phyloP scores from a whole-genome alignment of 2,329 filamentous ascomycete genomes.

The Oidium heveae region DNA sequence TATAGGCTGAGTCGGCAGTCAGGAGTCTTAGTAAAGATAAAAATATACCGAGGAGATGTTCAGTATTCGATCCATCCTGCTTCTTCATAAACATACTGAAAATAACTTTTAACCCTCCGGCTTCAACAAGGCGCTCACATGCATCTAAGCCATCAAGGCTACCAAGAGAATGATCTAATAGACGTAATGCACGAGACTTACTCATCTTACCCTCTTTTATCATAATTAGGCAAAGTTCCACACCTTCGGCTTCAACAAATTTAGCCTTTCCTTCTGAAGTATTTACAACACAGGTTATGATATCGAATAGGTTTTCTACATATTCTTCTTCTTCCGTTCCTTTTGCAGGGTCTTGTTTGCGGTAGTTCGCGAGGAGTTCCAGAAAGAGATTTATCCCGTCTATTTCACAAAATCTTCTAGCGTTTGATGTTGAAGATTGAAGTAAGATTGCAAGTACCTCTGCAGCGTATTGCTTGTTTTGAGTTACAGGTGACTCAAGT shows the following conservation, averaged over 20 bases:
- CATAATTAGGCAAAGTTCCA: constrained; percentile 83
- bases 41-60: constrained; percentile 70
- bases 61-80: constrained; percentile 37
- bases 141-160: constrained; percentile 31
- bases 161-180: constrained; percentile 60
- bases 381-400: constrained; percentile 60
- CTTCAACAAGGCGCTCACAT: constrained; percentile 56
- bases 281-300: constrained; percentile 56
- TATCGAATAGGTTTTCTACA: constrained; percentile 81
- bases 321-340: constrained; percentile 83
- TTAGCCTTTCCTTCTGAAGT: constrained; percentile 49
- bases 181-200: constrained; percentile 49
- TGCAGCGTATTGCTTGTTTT: constrained; percentile 89
- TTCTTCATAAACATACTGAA: constrained; percentile 82
- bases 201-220: constrained; percentile 68
- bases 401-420: constrained; percentile 32
- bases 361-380: constrained; percentile 62
- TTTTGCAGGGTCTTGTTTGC: constrained; percentile 62
- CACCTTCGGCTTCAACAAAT: constrained; percentile 72
- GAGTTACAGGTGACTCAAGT: constrained; percentile 41
- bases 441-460: constrained; percentile 77
- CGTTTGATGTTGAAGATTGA: constrained; percentile 45
- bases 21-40: constrained; percentile 56
- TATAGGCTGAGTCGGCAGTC: constrained; percentile 48
- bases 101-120: constrained; percentile 57